Evolutionary conservation across 495 filamentous ascomycete genomes (phyloP), one percentile per base, ranked within the genome.

Genomic region (Talaromyces nanjingensis): DNA sequence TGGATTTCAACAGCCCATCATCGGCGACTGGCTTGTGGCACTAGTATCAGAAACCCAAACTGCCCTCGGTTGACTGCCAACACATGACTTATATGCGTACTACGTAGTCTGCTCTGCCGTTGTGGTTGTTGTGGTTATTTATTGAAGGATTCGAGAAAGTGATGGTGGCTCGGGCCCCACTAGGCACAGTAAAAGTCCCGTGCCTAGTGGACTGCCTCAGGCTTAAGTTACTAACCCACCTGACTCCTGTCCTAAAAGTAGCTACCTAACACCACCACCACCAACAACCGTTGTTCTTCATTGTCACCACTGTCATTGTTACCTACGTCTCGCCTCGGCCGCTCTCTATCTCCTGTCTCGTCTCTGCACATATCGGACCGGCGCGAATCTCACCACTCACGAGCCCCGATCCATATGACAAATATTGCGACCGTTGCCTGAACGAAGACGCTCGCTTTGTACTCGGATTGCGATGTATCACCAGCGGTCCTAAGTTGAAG

Each of bases 401-500:
- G 18, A 49, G 6, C 18, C n/a, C 8, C n/a, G n/a, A 7, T 20
- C n/a, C 18, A 49, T 49, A 49, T 55, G 31, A 25, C 27, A 33
- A 59, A 16, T 20, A 56, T 31, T 37, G 24, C 27, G 27, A 59
- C 56, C 20, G 27, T 11, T 37, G n/a, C 56, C 9, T 59, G 18
- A 59, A 59, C 31, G 56, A 58, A 58, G 25, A 59, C 56, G 7
- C 18, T 14, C 31, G 55, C 29, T 27, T 2, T 4, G 27, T 58
- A 14, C 55, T 37, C 31, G 14, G 9, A 20, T 37, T 52, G 60
- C 60, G 29, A 62, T 62, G 60, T 62, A 54, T 62, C 60, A 33
- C 12, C 45, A 6, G 59, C 42, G 25, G 27, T 53, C 34, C 60
- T 62, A 62, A 62, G 60, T 62, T 47, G n/a, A 29, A 62, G 60